Evolutionary conservation across 257 asterid species (phyloP), one percentile per base, ranked within the genome.

Genomic region (Echites panduratus): DNA sequence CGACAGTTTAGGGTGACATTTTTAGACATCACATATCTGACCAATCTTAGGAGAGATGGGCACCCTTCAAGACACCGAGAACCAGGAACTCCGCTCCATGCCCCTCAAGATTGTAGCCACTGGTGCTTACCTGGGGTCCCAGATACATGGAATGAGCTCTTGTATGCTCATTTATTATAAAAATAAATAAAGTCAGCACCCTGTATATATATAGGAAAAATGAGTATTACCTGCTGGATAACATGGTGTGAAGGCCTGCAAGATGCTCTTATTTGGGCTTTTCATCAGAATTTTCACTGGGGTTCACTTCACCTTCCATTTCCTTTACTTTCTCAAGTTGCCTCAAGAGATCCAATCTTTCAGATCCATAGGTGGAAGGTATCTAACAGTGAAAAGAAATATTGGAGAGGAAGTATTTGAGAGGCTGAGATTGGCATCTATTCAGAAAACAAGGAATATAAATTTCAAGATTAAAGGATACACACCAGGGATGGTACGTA

Each of bases 61-160:
- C 96, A 87, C 79, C 98, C 97, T 9, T 87, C 96, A 1, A 81
- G 75, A 79, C 78, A 90, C 69, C 89, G 98, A 1, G 96, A 92
- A 73, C 85, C 84, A 10, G 90, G 95, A 26, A 85, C 90, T 48
- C 85, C 85, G n/a, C 74, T 3, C 9, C 58, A 27, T 20, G 88
- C 97, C 3, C 91, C 96, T 32, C 90, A 92, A 83, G 95, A 89
- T 68, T 92, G 97, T 82, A 88, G 96, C 82, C 98, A 92, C 75
- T 92, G 96, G 95, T 92, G 98, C 88, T 79, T 90, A 71, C 98
- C 97, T 7, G 97, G 98, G 67, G 95, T 86, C 70, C 95, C 93
- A 22, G 98, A 89, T 73, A 84, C 91, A 26, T 90, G 97, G 97
- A 92, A 89, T 45, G 88, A 86, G 70, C 79, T 90, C 50, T 73